Conservation (phyloP, 306 rosid species). For the Rosa multiflora region DNA sequence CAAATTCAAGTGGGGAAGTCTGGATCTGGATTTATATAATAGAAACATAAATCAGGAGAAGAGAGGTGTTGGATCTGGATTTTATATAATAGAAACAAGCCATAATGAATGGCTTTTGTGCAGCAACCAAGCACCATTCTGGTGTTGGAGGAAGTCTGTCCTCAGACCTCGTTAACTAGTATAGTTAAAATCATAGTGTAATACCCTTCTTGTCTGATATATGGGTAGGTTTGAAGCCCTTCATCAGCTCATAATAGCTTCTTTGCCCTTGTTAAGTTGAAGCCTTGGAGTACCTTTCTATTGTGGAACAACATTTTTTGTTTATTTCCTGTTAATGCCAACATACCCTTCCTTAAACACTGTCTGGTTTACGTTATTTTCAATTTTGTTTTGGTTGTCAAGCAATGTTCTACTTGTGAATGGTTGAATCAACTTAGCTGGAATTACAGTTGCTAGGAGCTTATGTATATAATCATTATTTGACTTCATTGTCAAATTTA, state of each 20-base stretch:
- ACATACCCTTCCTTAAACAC: not conserved
- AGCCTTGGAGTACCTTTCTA: not conserved
- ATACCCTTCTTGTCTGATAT: not conserved
- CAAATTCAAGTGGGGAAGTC: not conserved
- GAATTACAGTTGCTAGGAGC: not conserved
- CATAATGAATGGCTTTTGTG: not conserved
- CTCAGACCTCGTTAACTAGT: not conserved
- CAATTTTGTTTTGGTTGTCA: no score
- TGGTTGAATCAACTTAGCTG: not conserved
- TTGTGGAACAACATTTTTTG: not conserved
- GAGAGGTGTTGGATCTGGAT: not conserved
- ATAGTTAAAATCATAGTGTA: not conserved
- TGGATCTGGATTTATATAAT: not conserved
- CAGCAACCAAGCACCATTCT: not conserved
- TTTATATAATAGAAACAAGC: not conserved
- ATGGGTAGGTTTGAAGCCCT: not conserved
- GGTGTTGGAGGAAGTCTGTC: not conserved
- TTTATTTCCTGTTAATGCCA: not conserved
- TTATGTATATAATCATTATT: not conserved
- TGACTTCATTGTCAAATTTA: not conserved
- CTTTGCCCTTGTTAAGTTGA: not conserved
- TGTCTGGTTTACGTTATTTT: not conserved
- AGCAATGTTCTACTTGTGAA: not conserved
- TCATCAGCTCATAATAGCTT: not conserved
- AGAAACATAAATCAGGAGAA: not conserved